Base-by-base conservation (phyloP, 1,284 basidiomycete species). In the Phellopilus nigrolimitatus region DNA sequence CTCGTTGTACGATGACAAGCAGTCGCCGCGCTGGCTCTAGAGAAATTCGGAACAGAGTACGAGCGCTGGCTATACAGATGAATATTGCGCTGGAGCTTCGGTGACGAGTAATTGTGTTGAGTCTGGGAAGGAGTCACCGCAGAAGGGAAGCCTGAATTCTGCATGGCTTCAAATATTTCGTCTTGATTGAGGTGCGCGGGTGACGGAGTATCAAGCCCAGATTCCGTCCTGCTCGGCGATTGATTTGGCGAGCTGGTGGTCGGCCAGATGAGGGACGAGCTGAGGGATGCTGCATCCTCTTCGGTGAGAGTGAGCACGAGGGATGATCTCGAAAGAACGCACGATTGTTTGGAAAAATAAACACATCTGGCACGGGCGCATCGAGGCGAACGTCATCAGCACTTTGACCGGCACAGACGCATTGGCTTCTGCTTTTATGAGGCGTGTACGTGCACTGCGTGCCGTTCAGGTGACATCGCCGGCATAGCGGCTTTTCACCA, bases 391-490 rank as follows among this genome's bases (percentile, higher is more conserved):
- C 21, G 10, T 49, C 50, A 9, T 52, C 54, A n/a, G n/a, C n/a
- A 15, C 31, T 15, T 37, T 53, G 51, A 4, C 46, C 54, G 3
- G 39, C 43, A 31, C 54, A 56, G 9, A 28, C 44, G 45, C 49
- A 56, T 9, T 46, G 45, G 28, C 41, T 52, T 19, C 54, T 47
- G 40, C 45, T 45, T 36, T 56, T 56, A 40, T 56, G 54, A 4
- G 54, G 54, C 8, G 54, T 56, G 33, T 56, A 56, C 15, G 50
- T 49, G 31, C 54, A 56, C 13, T 43, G 47, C 4, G 54, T 56
- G 21, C 54, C 54, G 27, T 56, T 56, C n/a, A 49, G 27, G 30
- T 48, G 45, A 25, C 54, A 56, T 7, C 54, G 44, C 22, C 42
- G 39, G 33, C 54, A 56, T 19, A 56, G 38, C 8, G 53, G 49